Percentiles rank a stretch among this genome's conserved stretches.
phyloP scores from a whole-genome alignment of 768 basidiomycete genomes.

The Suillus sp. region DNA sequence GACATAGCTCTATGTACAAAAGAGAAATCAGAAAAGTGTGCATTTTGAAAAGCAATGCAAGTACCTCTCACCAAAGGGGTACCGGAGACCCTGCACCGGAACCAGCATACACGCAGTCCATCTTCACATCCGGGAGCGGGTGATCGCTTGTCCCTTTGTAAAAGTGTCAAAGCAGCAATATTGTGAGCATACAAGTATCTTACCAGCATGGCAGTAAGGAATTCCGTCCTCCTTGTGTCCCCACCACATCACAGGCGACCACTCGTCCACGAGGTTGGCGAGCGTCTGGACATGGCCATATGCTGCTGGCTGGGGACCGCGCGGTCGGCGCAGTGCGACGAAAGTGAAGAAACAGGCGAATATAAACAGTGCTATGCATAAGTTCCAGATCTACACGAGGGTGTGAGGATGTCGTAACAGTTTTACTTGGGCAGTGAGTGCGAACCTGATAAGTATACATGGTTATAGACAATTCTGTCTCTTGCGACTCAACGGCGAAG shows the following conservation, averaged over 20 bases:
- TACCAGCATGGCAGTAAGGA: conserved; percentile 24
- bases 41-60: background rate
- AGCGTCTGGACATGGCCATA: conserved; percentile 38
- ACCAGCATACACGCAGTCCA: conserved; percentile 24
- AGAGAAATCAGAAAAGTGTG: too few relatives aligned
- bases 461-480: too few relatives aligned
- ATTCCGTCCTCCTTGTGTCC: conserved; percentile 24
- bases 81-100: background rate
- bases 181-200: background rate
- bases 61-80: background rate
- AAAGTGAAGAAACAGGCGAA: background rate
- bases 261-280: conserved; percentile 38
- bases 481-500: too few relatives aligned
- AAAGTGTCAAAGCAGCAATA: background rate
- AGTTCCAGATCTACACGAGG: conserved; percentile 28
- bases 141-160: conserved; percentile 8
- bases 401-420: background rate
- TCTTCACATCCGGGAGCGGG: conserved; percentile 23
- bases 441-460: conserved; percentile 33
- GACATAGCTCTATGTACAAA: too few relatives aligned
- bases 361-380: conserved; percentile 6
- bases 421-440: background rate
- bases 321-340: background rate
- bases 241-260: conserved; percentile 37
- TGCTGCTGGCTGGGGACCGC: conserved; percentile 33